phyloP scores from a whole-genome alignment of 495 filamentous ascomycete species.

The Bacidia gigantensis region DNA sequence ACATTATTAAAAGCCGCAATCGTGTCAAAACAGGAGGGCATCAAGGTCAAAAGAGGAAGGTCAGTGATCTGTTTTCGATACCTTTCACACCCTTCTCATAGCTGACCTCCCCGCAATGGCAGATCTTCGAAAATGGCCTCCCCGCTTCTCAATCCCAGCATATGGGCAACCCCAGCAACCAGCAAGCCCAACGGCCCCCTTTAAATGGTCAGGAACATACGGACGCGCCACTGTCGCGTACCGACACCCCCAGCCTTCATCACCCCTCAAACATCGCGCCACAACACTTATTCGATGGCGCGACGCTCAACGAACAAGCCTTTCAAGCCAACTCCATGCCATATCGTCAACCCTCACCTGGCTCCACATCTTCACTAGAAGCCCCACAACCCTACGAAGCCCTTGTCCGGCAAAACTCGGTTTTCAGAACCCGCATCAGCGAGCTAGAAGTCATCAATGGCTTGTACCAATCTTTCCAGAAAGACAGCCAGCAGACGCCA shows the following conservation, averaged over 20 bases:
- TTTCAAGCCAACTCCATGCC: constrained; percentile 45
- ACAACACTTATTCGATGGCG: constrained; percentile 65
- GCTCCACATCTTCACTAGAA: constrained; percentile 55
- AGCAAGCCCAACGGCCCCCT: constrained; percentile 53
- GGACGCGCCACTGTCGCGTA: constrained; percentile 76
- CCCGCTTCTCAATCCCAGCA: constrained; percentile 42
- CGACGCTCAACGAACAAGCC: constrained; percentile 47
- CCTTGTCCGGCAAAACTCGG: constrained; percentile 60
- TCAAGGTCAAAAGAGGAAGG: constrained; percentile 81
- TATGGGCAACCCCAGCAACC: constrained; percentile 39
- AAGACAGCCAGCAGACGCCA: constrained; percentile 68
- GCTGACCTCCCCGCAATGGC: constrained; percentile 16
- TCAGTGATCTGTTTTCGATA: constrained; percentile 24
- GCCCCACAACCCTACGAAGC: constrained; percentile 69
- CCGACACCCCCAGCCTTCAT: constrained; percentile 62
- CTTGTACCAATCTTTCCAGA: constrained; percentile 79
- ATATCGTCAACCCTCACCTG: constrained; percentile 52
- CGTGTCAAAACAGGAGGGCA: constrained; percentile 85
- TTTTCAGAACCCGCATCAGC: constrained; percentile 75
- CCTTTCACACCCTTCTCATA: background rate
- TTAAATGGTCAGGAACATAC: constrained; percentile 66
- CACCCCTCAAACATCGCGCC: constrained; percentile 62
- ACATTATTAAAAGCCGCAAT: constrained; percentile 99
- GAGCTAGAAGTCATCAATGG: constrained; percentile 95
- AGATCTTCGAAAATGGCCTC: constrained; percentile 49